Base-by-base conservation (phyloP, 2,329 filamentous ascomycete genomes). In the Penicillium polonicum region DNA sequence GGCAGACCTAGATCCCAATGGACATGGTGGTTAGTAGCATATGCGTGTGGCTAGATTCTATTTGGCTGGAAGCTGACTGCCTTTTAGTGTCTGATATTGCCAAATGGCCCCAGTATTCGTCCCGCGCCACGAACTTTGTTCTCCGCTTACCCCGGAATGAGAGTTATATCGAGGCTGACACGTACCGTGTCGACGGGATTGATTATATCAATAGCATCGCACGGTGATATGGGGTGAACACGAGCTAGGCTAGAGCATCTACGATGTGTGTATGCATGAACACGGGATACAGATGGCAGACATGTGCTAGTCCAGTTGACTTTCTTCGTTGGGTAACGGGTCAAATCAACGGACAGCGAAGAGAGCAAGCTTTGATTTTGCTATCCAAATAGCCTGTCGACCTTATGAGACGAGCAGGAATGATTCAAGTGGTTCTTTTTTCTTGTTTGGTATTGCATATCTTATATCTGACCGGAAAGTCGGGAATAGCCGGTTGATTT, bases 161-260 rank as follows among this genome's bases (percentile, higher is more conserved):
- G 25, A 69, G 68, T 41, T 71, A 70, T 55, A 48, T 69, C 17
- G 68, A 72, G 55, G 36, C 35, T 4, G 70, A 72, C 61, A 63
- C 51, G 23, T 69, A 70, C 51, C 66, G 68, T 17, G 58, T 27
- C 7, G 60, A 61, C n/a, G 70, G 68, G 2, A 70, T 72, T 33
- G 52, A 59, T 8, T 69, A 64, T 58, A 64, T 72, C 23, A 71
- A 72, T 46, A 64, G 52, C 12, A 70, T 72, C 58, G 55, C 57
- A 17, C 58, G 69, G 23, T 71, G 60, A 60, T 39, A 1, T 15
- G 15, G 21, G 21, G 3, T 23, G 43, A 17, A 41, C 31, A 21
- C 31, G 29, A 25, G 38, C 9, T 42, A 51, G 7, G 9, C 15
- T 19, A 42, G 15, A 48, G 13, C 13, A 29, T 55, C 23, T 56